Evolutionary conservation across 257 asterid genomes (phyloP).

Genomic region (Haberlea rhodopensis): DNA sequence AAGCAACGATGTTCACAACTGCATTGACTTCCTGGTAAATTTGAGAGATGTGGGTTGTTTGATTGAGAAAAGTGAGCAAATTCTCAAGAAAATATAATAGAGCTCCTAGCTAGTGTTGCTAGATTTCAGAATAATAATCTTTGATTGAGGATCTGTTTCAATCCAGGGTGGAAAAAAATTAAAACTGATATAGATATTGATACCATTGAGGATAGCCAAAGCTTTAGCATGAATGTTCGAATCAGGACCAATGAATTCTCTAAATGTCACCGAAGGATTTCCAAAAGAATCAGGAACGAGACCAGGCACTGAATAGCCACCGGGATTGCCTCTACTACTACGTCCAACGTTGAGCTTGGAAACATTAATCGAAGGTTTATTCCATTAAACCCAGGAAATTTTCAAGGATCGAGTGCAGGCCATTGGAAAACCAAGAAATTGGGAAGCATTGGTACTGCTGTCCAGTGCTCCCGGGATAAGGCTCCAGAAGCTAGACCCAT

Average conservation of each 20-base stretch:
- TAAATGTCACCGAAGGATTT: background rate
- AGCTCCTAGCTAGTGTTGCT: background rate
- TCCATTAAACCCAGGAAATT: background rate
- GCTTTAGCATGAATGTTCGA: background rate
- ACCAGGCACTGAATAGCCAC: background rate
- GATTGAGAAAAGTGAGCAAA: background rate
- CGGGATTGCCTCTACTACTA: background rate
- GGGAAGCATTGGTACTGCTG: background rate
- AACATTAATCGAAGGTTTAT: background rate
- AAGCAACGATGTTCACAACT: conserved; percentile 20
- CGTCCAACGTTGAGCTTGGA: background rate
- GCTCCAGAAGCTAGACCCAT: background rate
- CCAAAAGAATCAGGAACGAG: background rate
- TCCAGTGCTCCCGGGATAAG: background rate
- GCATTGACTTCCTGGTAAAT: background rate
- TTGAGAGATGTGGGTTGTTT: conserved; percentile 27
- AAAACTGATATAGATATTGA: conserved; percentile 35
- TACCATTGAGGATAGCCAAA: conserved; percentile 1
- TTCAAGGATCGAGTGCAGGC: conserved; percentile 35
- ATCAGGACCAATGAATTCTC: background rate
- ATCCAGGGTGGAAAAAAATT: background rate
- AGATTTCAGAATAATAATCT: background rate
- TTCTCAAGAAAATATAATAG: background rate
- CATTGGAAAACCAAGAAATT: background rate
- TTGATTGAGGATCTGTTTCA: background rate